Conservation (phyloP, 2,329 filamentous ascomycete genomes). For the Cladophialophora chaetospira region DNA sequence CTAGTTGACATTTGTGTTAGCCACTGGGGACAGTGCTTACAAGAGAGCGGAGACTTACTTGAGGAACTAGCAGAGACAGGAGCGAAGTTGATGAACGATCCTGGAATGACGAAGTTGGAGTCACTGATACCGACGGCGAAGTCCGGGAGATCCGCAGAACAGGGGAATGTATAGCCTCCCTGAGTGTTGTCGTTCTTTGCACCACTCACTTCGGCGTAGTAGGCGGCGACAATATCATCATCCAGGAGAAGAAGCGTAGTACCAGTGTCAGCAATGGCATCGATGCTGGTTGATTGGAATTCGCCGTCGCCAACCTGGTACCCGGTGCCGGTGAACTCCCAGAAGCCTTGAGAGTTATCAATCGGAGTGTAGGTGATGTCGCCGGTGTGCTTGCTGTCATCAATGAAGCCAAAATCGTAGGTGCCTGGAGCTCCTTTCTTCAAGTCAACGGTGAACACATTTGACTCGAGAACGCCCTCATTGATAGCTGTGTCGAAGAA, state of each 20-base stretch:
- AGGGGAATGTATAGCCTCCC: conserved; percentile 45
- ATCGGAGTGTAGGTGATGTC: conserved; percentile 58
- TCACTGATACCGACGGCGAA: conserved; percentile 56
- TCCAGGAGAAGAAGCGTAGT: conserved; percentile 67
- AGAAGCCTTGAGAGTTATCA: conserved; percentile 61
- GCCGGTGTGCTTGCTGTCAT: conserved; percentile 61
- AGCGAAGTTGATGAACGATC: conserved; percentile 54
- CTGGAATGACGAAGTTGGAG: conserved; percentile 54
- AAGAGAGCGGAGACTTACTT: too few species aligned
- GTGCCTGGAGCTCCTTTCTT: conserved; percentile 56
- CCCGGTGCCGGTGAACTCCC: conserved; percentile 60
- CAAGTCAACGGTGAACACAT: conserved; percentile 58
- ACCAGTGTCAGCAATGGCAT: conserved; percentile 69
- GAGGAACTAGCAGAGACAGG: conserved; percentile 23
- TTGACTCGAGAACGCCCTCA: conserved; percentile 47
- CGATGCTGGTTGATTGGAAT: conserved; percentile 46
- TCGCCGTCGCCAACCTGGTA: conserved; percentile 55
- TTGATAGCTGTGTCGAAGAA: conserved; percentile 62
- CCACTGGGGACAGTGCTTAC: too few species aligned
- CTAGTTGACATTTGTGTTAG: too few species aligned
- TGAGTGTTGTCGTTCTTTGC: conserved; percentile 39
- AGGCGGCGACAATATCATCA: conserved; percentile 54
- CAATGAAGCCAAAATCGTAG: conserved; percentile 63
- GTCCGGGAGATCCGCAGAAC: conserved; percentile 54
- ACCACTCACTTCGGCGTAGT: conserved; percentile 61